These are phyloP conservation scores for Plasmodium fragile DNA, from an alignment of 169 alveolate genomes.

Conservation along the genomic window DNA sequence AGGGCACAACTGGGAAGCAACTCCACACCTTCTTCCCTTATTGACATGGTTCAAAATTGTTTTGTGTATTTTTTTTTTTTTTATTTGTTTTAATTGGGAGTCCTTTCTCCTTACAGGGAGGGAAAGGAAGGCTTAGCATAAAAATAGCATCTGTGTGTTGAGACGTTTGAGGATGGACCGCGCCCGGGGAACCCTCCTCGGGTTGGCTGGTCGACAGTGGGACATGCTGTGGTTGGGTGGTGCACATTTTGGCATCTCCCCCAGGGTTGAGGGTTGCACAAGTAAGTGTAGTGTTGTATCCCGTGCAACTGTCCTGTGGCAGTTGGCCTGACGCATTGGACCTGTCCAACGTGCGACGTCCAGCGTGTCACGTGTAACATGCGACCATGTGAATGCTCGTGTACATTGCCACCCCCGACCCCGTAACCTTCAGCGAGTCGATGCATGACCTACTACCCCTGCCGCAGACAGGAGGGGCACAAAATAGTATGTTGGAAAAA, in stretches of 20 bases:
- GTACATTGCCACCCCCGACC: not conserved
- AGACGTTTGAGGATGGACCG: constrained; percentile 2
- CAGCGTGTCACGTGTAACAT: not conserved
- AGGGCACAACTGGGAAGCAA: not conserved
- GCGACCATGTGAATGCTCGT: not conserved
- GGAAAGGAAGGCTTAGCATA: not conserved
- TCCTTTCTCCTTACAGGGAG: not conserved
- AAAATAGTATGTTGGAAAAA: not conserved
- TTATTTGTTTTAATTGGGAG: not conserved
- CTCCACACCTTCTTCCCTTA: not conserved
- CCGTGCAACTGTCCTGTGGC: not conserved
- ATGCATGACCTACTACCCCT: constrained; percentile 4
- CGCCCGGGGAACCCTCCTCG: not conserved
- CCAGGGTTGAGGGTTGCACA: no score
- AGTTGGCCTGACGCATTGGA: not conserved
- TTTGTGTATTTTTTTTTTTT: no score
- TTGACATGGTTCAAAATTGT: not conserved
- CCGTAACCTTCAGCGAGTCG: not conserved
- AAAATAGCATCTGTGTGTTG: not conserved
- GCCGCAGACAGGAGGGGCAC: constrained; percentile 20
- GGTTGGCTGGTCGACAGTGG: not conserved
- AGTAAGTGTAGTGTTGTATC: not conserved
- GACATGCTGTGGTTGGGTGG: not conserved
- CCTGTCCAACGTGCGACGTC: not conserved
- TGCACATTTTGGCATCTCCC: not conserved